Percentiles rank a stretch among this genome's conserved stretches.
These are phyloP conservation scores for Aphanomyces euteiches DNA, from an alignment of 352 stramenopile genomes.

Conservation along the genomic window DNA sequence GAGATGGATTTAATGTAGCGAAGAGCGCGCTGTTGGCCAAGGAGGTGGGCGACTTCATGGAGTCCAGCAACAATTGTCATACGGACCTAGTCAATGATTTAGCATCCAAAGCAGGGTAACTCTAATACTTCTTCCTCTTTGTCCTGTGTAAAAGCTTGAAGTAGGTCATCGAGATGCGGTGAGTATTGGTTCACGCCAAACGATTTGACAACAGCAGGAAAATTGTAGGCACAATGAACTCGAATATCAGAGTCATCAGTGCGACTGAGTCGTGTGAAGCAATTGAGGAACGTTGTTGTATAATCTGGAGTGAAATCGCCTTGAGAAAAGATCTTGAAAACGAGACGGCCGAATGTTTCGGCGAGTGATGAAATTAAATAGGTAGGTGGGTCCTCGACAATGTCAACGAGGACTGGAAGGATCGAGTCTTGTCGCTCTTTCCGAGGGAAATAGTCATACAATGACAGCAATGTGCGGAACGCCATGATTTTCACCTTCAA, in stretches of 20 bases:
- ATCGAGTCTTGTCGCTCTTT: slow-evolving; percentile 56
- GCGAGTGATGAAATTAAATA: slow-evolving; percentile 54
- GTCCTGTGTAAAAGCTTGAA: slow-evolving; percentile 57
- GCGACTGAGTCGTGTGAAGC: slow-evolving; percentile 55
- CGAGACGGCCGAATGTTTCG: slow-evolving; percentile 53
- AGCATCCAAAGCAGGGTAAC: slow-evolving; percentile 22
- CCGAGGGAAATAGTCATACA: slow-evolving; percentile 66
- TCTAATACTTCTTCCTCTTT: slow-evolving; percentile 43
- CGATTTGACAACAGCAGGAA: slow-evolving; percentile 68
- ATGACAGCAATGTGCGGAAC: slow-evolving; percentile 64
- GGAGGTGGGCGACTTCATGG: slow-evolving; percentile 62
- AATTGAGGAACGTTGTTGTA: slow-evolving; percentile 49
- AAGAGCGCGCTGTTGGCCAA: slow-evolving; percentile 53
- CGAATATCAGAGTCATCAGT: slow-evolving; percentile 60
- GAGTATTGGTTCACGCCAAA: slow-evolving; percentile 54
- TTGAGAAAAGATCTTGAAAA: slow-evolving; percentile 59
- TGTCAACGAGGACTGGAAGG: slow-evolving; percentile 58
- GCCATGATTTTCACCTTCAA: slow-evolving; percentile 71
- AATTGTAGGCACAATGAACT: slow-evolving; percentile 72
- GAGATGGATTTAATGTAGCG: slow-evolving; percentile 63
- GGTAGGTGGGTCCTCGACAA: slow-evolving; percentile 53
- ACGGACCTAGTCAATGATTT: slow-evolving; percentile 42
- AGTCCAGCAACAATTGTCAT: slow-evolving; percentile 62
- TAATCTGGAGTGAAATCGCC: slow-evolving; percentile 57
- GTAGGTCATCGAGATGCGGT: slow-evolving; percentile 66